These are phyloP conservation scores for Aethionema arabicum DNA, from an alignment of 345 rosid species.

Conservation along the genomic window DNA sequence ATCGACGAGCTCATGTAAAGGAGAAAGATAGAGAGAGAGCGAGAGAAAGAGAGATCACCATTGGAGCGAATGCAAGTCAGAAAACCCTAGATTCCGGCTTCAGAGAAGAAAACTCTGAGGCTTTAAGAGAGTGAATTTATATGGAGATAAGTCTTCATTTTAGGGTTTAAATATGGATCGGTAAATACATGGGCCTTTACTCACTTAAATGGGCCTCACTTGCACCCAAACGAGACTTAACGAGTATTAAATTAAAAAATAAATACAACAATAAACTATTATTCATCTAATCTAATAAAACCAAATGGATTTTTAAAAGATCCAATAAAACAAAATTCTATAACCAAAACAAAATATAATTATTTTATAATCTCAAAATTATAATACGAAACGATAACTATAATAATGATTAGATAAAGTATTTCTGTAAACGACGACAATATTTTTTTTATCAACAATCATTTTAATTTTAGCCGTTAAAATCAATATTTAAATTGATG, in stretches of 20 bases:
- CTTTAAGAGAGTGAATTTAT: constrained; percentile 18
- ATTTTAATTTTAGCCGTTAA: too few species aligned
- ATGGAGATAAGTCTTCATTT: background rate
- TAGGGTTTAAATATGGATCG: constrained; percentile 27
- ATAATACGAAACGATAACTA: too few species aligned
- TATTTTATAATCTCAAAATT: too few species aligned
- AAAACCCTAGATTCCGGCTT: constrained; percentile 30
- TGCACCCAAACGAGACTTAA: too few species aligned
- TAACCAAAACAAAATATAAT: too few species aligned
- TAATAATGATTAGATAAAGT: too few species aligned
- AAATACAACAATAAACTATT: too few species aligned
- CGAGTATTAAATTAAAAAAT: too few species aligned
- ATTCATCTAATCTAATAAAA: background rate
- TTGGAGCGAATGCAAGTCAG: constrained; percentile 33
- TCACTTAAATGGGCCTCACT: background rate
- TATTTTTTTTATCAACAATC: too few species aligned
- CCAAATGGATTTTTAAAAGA: too few species aligned
- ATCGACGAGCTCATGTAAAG: background rate
- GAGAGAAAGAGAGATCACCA: constrained; percentile 28
- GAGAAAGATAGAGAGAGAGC: background rate
- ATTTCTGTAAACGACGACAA: too few species aligned
- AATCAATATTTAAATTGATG: too few species aligned
- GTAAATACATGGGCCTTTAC: constrained; percentile 13
- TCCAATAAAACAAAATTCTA: background rate
- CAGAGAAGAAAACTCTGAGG: background rate